Base-by-base conservation (phyloP, 306 rosid species). In the Acmispon strigosus region DNA sequence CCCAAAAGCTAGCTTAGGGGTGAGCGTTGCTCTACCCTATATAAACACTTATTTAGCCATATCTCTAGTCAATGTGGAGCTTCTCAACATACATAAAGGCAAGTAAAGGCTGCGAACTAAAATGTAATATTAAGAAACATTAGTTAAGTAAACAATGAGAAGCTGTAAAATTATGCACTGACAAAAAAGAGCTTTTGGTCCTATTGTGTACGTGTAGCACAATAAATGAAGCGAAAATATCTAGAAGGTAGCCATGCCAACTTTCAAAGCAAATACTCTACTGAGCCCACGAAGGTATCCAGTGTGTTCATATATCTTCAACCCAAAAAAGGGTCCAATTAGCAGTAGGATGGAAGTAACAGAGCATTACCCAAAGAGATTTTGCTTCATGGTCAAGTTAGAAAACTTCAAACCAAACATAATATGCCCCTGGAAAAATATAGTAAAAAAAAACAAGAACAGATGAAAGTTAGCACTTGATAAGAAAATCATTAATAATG, bases 361-460 rank as follows among this genome's bases (percentile, higher is more conserved):
- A 80, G 62, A 76, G 51, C 50, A 56, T 55, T 86, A 93, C 98
- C 98, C 90, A 24, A 66, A 19, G 76, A 83, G 82, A 84, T 84
- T 83, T 78, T 90, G 96, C 83, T 90, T 94, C 94, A 87, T 80
- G 69, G 85, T 87, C 95, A 94, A 75, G 84, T 86, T 86, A 74
- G 94, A 86, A 72, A 89, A 84, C 83, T 89, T 90, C 80, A 94
- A 78, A 43, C 97, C 97, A 17, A 90, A 82, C 76, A 62, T 55
- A 45, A 87, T 61, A 72, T 86, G 87, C 50, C 83, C 96, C 98
- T 94, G 87, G 39, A 62, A 84, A 72, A 83, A 80, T 82, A 27
- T 24, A 47, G 62, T 45, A 51, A 53, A 65, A 76, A 37, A 37
- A 70, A 43, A 45, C 15, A 63, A 62, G 49, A 32, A 32, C 8